A percentile compares a stretch with the other conserved stretches of the same genome.
Evolutionary conservation across 345 rosid species (phyloP).

Genomic region (Cardamine resedifolia): DNA sequence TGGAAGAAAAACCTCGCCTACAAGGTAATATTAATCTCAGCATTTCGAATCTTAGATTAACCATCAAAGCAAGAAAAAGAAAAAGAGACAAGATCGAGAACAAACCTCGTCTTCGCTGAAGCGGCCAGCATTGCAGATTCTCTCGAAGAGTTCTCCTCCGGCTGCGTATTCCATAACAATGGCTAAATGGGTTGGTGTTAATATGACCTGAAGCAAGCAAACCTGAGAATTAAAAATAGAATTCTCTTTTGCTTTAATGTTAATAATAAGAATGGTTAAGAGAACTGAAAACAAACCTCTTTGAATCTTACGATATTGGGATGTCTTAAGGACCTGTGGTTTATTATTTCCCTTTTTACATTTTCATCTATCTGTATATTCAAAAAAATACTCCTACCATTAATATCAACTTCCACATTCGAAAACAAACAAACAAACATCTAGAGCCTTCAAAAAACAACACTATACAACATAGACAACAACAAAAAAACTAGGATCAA

Average conservation of each 20-base stretch:
- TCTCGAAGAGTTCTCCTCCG: slow-evolving; percentile 84
- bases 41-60: background rate
- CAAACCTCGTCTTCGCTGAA: slow-evolving; percentile 90
- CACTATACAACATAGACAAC: background rate
- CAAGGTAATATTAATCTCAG: background rate
- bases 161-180: slow-evolving; percentile 92
- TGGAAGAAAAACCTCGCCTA: slow-evolving; percentile 88
- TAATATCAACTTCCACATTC: background rate
- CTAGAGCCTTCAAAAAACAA: background rate
- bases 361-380: slow-evolving; percentile 85
- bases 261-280: background rate
- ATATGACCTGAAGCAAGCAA: slow-evolving; percentile 48
- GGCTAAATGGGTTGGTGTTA: slow-evolving; percentile 80
- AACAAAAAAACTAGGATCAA: background rate
- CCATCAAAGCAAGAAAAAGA: background rate
- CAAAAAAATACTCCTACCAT: background rate
- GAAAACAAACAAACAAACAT: background rate
- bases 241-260: background rate
- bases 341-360: slow-evolving; percentile 93
- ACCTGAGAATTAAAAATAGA: background rate
- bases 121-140: slow-evolving; percentile 81
- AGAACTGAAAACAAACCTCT: slow-evolving; percentile 55
- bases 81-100: no score
- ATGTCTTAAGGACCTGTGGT: slow-evolving; percentile 82
- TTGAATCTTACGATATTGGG: slow-evolving; percentile 92